Base-by-base conservation (phyloP, 306 rosid genomes). In the Citrullus colocynthis region DNA sequence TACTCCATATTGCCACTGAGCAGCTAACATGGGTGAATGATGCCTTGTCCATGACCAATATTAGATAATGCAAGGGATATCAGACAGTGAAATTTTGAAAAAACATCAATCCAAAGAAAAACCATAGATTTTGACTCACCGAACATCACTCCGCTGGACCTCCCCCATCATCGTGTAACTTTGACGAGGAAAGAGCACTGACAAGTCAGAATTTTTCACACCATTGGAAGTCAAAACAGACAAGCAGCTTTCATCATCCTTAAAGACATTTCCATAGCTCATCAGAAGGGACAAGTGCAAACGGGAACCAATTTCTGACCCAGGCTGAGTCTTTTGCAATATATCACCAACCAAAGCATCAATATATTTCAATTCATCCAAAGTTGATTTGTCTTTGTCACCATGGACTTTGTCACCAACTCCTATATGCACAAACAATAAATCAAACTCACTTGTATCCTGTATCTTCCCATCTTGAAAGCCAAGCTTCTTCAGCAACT, bases 131-230 rank as follows among this genome's bases (percentile, higher is more conserved):
- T 77, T 39, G 7, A 75, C 86, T 90, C 85, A 90, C 97, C 97
- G 91, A 28, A 92, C 88, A 78, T 92, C 88, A 71, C 86, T 85
- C 74, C 96, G 86, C 41, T 79, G 90, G 78, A 45, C 49, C 82
- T 89, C 96, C 78, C 98, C 99, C 85, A 78, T 89, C 97, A 92
- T 84, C 51, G 87, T 83, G 83, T 91, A 92, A 85, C 97, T 96
- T 64, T 96, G 99, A 59, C 76, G 83, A 78, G 99, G 99, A 79
- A 88, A 82, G 5, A 96, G 85, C 51, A 4, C 9, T 34, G 94
- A 86, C 76, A 91, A 84, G 77, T 80, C 6, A 37, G 91, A 77
- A 49, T 83, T 79, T 75, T 81, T 78, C 72, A 84, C 91, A 57
- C 85, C 84, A 30, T 39, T 76, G 37, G 64, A 39, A 58, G 80